Evolutionary conservation across 2,329 filamentous ascomycete genomes (phyloP).

Genomic region (Dryadomyces sulphureus): DNA sequence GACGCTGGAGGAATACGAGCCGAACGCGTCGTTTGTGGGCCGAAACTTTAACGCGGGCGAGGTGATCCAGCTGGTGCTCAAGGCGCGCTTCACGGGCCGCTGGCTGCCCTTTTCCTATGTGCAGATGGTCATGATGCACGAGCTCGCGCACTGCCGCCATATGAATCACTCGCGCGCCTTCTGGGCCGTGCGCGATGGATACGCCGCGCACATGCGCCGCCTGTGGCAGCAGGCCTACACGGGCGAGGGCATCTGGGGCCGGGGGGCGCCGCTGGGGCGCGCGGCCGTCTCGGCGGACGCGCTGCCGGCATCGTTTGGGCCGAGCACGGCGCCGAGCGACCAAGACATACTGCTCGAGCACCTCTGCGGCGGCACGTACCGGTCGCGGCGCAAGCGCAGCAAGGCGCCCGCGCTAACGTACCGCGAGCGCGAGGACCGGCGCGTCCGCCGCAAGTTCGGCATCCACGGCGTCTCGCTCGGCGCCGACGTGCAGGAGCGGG

Average conservation of each 20-base stretch:
- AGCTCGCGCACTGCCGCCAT: constrained; percentile 75
- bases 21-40: constrained; percentile 70
- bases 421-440: constrained; percentile 56
- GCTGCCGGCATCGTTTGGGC: constrained; percentile 22
- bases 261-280: constrained; percentile 47
- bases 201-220: constrained; percentile 53
- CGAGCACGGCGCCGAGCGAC: constrained; percentile 32
- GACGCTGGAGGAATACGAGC: constrained; percentile 66
- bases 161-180: constrained; percentile 81
- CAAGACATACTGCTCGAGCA: constrained; percentile 42
- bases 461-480: constrained; percentile 53
- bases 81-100: constrained; percentile 42
- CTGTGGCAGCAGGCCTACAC: constrained; percentile 59
- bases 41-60: constrained; percentile 87
- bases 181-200: constrained; percentile 64
- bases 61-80: constrained; percentile 71
- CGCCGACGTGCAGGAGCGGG: constrained; percentile 50
- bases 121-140: constrained; percentile 93
- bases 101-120: constrained; percentile 78
- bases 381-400: constrained; percentile 37
- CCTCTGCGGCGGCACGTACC: constrained; percentile 69
- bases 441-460: constrained; percentile 66
- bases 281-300: constrained; percentile 23
- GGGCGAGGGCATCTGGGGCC: constrained; percentile 74
- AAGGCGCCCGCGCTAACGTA: constrained; percentile 40